A percentile compares a stretch with the other conserved stretches of the same genome.
These are phyloP conservation scores for Amoebophrya sp. DNA, from an alignment of 169 alveolate genomes.

Conservation along the genomic window DNA sequence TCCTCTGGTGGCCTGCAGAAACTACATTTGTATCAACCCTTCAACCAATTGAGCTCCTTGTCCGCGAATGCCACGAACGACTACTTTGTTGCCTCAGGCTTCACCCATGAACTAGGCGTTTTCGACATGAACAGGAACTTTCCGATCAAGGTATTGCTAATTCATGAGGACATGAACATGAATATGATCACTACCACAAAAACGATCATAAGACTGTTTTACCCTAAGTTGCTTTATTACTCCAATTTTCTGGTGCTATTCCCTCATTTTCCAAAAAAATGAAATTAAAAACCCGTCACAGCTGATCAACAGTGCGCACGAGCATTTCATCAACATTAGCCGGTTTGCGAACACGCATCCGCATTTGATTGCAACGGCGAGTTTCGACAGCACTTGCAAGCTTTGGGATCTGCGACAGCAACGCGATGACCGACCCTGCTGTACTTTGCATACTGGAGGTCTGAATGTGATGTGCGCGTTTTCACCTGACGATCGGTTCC, in stretches of 20 bases:
- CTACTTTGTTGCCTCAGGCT: neutral
- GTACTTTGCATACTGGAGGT: neutral
- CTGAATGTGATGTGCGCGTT: neutral
- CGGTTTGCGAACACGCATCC: neutral
- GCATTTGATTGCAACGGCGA: neutral
- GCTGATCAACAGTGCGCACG: neutral
- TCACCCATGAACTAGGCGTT: neutral
- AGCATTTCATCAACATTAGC: neutral
- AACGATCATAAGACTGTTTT: too few relatives aligned
- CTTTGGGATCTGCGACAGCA: neutral
- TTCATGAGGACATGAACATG: too few relatives aligned
- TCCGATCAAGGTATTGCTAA: neutral
- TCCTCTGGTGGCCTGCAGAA: neutral
- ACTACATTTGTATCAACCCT: neutral
- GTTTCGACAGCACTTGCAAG: neutral
- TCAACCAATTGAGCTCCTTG: neutral
- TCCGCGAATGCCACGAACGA: neutral
- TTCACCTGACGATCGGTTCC: neutral
- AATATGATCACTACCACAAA: too few relatives aligned
- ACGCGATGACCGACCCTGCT: neutral
- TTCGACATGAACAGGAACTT: neutral
- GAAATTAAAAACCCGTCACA: too few relatives aligned
- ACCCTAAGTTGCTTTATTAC: too few relatives aligned
- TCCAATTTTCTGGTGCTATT: too few relatives aligned
- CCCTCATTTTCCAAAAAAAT: too few relatives aligned